Evolutionary conservation across 257 asterid genomes (phyloP).

Genomic region (Solanum chilense): DNA sequence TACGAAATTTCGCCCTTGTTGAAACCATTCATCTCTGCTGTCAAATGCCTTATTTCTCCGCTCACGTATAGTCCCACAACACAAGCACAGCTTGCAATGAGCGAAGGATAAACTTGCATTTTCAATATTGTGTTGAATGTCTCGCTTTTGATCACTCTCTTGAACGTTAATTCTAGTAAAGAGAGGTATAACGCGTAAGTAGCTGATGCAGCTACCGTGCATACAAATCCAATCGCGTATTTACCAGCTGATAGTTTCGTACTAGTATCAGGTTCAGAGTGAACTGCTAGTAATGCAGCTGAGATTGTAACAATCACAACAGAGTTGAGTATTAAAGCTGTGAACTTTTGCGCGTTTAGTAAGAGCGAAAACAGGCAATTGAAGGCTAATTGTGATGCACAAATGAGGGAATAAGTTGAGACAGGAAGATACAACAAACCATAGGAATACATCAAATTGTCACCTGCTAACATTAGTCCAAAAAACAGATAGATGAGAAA

Average conservation of each 20-base stretch:
- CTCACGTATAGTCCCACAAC: constrained; percentile 27
- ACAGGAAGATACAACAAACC: constrained; percentile 27
- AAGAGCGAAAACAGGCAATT: constrained; percentile 22
- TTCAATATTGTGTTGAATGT: constrained; percentile 15
- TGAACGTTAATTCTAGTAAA: constrained; percentile 6
- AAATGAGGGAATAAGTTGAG: constrained; percentile 29
- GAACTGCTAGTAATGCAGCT: constrained; percentile 25
- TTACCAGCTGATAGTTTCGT: neutral
- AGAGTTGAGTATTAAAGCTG: constrained; percentile 23
- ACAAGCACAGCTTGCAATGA: constrained; percentile 11
- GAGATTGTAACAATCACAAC: constrained; percentile 23
- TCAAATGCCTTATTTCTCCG: constrained; percentile 14
- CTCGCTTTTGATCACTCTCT: constrained; percentile 13
- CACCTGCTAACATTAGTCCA: constrained; percentile 21
- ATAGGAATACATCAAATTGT: constrained; percentile 24
- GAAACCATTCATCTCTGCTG: constrained; percentile 8
- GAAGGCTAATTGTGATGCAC: constrained; percentile 33
- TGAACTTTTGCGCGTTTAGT: constrained; percentile 24
- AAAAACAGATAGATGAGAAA: constrained; percentile 11
- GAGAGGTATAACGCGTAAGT: constrained; percentile 14
- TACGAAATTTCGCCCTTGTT: constrained; percentile 13
- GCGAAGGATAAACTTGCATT: constrained; percentile 10
- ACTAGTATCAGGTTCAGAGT: constrained; percentile 10
- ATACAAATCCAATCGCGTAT: constrained; percentile 15
- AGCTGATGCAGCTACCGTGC: constrained; percentile 26